A percentile compares a stretch with the other conserved stretches of the same genome.
Evolutionary conservation across 2,329 filamentous ascomycete species (phyloP).

Genomic region (Ilyonectria sp.): DNA sequence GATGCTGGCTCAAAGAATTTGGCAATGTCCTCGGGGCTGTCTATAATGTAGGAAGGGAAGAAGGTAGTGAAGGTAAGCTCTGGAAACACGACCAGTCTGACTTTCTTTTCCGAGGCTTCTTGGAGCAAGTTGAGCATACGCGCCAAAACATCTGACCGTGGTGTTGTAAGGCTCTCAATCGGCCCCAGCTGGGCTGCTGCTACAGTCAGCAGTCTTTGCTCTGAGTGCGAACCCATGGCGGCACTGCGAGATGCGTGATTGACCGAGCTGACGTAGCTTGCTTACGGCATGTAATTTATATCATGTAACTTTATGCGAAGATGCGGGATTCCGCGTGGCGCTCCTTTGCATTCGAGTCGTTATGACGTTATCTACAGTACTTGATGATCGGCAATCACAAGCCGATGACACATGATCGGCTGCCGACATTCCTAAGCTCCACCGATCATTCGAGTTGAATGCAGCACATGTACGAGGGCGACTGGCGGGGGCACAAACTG

Average conservation of each 20-base stretch:
- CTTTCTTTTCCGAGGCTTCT: conserved; percentile 59
- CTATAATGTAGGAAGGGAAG: conserved; percentile 67
- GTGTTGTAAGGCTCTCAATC: conserved; percentile 54
- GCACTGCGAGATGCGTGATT: background rate
- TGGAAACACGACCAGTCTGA: conserved; percentile 67
- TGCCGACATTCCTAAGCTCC: background rate
- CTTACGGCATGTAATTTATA: background rate
- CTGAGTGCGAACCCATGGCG: conserved; percentile 1
- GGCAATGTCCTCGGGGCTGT: conserved; percentile 60
- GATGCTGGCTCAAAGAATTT: conserved; percentile 66
- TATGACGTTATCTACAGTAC: background rate
- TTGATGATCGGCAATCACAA: background rate
- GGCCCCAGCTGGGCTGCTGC: conserved; percentile 69
- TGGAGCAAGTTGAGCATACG: conserved; percentile 66
- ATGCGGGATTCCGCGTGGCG: too few relatives aligned
- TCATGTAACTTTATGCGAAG: background rate
- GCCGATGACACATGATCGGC: background rate
- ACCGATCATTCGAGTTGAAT: background rate
- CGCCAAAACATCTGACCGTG: conserved; percentile 58
- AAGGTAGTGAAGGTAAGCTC: conserved; percentile 71
- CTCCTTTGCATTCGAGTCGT: background rate
- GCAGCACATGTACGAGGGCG: background rate
- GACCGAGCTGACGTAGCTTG: background rate
- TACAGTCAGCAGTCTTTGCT: conserved; percentile 47
- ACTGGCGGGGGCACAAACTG: background rate